phyloP scores from a whole-genome alignment of 2,329 filamentous ascomycete species.

The Aspergillus sp. region DNA sequence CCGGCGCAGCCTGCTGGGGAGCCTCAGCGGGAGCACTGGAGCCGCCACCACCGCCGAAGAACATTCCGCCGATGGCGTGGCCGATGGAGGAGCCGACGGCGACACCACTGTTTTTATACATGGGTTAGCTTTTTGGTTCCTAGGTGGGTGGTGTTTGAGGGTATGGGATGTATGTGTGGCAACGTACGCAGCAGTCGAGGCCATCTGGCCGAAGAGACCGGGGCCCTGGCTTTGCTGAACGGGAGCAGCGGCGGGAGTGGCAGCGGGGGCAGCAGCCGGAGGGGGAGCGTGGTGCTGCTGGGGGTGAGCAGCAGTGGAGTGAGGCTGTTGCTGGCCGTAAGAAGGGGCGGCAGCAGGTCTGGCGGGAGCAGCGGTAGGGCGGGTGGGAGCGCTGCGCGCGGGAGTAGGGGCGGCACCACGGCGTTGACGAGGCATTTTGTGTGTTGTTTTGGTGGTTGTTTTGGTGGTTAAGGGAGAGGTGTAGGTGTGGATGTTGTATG shows the following conservation, averaged over 20 bases:
- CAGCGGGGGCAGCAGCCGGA: conserved; percentile 44
- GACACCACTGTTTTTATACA: conserved; percentile 69
- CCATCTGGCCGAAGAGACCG: conserved; percentile 95
- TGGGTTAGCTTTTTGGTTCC: no score
- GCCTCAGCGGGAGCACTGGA: conserved; percentile 57
- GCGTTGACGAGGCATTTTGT: conserved; percentile 75
- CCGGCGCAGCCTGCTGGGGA: conserved; percentile 44
- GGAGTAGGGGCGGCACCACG: conserved; percentile 59
- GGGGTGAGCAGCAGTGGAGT: conserved; percentile 63
- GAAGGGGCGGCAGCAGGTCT: conserved; percentile 55
- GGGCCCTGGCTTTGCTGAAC: conserved; percentile 63
- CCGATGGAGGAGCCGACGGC: conserved; percentile 94
- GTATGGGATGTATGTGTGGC: not conserved
- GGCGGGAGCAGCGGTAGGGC: conserved; percentile 65
- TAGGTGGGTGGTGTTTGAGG: no score
- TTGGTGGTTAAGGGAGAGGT: conserved; percentile 22
- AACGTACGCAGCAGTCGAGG: conserved; percentile 83
- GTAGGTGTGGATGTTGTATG: conserved; percentile 15
- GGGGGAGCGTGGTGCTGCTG: conserved; percentile 47
- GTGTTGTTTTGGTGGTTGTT: conserved; percentile 21
- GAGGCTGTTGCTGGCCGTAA: conserved; percentile 66
- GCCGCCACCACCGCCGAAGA: conserved; percentile 78
- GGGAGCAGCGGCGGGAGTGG: conserved; percentile 34
- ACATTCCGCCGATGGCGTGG: conserved; percentile 78
- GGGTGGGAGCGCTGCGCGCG: conserved; percentile 60